Base-by-base conservation (phyloP, 192 early-diverging fungal genomes). In the Linnemannia elongata region DNA sequence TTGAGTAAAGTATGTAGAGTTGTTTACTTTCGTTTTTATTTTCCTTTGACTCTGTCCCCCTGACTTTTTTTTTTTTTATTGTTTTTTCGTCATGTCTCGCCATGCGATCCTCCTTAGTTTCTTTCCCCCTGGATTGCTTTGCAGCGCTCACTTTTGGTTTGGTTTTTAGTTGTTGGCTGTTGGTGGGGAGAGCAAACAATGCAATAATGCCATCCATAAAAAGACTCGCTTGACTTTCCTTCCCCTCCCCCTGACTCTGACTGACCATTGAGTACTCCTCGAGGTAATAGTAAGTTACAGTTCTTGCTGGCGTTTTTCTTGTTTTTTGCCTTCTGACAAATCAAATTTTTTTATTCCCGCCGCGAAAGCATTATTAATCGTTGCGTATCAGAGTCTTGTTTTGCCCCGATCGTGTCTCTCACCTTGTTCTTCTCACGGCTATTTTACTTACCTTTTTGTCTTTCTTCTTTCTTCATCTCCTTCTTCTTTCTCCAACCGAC, bases 311-410 rank as follows among this genome's bases (percentile, higher is more conserved):
- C 10, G 30, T 66, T 66, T 66, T 24, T n/a, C n/a, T 27, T 24
- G 12, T 27, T 27, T 33, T 33, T 27, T 33, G 0, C 60, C 30
- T 30, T 66, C 60, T 66, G 60, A 66, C 60, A 66, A 66, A 66
- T 66, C 60, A 66, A 66, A 13, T 66, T 66, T 66, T 66, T 27
- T 30, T 30, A 2, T 3, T 15, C 10, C 60, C 60, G 60, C 60
- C 60, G 60, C 60, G 60, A n/a, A n/a, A 30, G 60, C 60, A 66
- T 66, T 66, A 66, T 15, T 66, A 66, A 66, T 66, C 60, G 60
- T 66, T 66, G n/a, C 30, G n/a, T 66, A 15, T 9, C 1, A 17
- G 49, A 52, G 60, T 66, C 60, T 2, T 66, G 10, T 27, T 66
- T 10, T 66, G 30, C 60, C 30, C 60, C 60, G 60, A 66, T 66